Evolutionary conservation across 352 stramenopile species (phyloP).

Genomic region (Blastocystis sp.): DNA sequence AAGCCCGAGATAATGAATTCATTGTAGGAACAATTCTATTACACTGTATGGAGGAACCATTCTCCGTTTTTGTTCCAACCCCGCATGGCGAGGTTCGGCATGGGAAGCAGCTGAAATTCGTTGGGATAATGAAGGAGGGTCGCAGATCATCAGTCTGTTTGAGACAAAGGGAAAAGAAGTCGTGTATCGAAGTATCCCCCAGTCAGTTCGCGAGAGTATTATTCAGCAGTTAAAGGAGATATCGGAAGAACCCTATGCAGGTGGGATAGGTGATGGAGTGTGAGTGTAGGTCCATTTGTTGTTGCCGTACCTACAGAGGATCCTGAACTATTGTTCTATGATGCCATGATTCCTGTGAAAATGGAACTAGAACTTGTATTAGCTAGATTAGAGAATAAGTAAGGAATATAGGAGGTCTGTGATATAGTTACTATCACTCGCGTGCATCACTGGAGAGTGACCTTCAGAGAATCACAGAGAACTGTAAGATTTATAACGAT

Average conservation of each 20-base stretch:
- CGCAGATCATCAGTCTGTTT: slow-evolving; percentile 48
- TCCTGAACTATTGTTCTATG: not conserved
- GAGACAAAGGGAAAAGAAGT: not conserved
- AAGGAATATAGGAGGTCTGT: not conserved
- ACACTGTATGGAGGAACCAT: not conserved
- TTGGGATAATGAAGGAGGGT: slow-evolving; percentile 25
- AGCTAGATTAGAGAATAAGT: not conserved
- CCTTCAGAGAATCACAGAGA: not conserved
- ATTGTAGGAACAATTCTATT: not conserved
- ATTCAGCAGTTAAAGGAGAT: slow-evolving; percentile 13
- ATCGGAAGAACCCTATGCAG: not conserved
- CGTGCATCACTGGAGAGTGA: not conserved
- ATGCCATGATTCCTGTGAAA: slow-evolving; percentile 10
- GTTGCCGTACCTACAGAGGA: not conserved
- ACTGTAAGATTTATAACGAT: slow-evolving; percentile 35
- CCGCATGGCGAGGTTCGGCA: not conserved
- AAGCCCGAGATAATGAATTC: not conserved
- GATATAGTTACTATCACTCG: slow-evolving; percentile 15
- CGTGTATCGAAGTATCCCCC: not conserved
- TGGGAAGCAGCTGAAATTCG: slow-evolving; percentile 35
- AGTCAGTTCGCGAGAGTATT: not conserved
- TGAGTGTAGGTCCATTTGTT: slow-evolving; percentile 3
- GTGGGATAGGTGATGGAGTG: not conserved
- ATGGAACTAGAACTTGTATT: slow-evolving; percentile 4
- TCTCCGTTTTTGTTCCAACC: not conserved